Evolutionary conservation across 371 early-diverging fungal genomes (phyloP), one percentile per base, ranked within the genome.

Genomic region (Smittium culicis): DNA sequence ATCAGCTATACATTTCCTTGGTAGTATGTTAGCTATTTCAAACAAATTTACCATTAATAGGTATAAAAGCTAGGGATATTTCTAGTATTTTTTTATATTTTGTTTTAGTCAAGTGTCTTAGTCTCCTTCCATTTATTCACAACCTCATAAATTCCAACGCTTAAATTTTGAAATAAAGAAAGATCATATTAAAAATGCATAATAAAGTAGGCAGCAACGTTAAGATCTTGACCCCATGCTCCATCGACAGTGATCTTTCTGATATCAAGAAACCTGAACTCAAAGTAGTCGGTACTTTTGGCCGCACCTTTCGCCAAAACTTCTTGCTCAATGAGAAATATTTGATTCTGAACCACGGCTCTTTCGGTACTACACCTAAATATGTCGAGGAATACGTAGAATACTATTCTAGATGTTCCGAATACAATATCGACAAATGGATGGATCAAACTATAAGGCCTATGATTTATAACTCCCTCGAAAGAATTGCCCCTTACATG

Each of bases 291-390:
- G 17, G 17, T 54, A 54, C 20, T 54, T 60, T 60, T 27, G 60
- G 60, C 14, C 11, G 14, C 27, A 25, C 16, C 27, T 29, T 60
- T 27, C 8, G 27, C 16, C 27, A 27, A 8, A 25, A 16, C 29
- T 60, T 60, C 32, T 29, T 60, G 8, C 60, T 60, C 14, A 32
- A 60, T 25, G 8, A 5, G 29, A 25, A 60, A 14, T 60, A 8
- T 25, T 32, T 60, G 27, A 5, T 11, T 8, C 32, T 60, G 27
- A 60, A 60, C 60, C 60, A 60, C 27, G 60, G 60, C 11, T 8
- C 60, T 16, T 60, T 29, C 27, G 60, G 60, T 16, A 14, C 60
- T 14, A 60, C 60, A 27, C 60, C 60, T 8, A 60, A 60, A 25
- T 60, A 60, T 25, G 60, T 60, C 27, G 14, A 60, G 27, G 60